Evolutionary conservation across 805 yeast genomes (phyloP), one percentile per base, ranked within the genome.

Genomic region (Wickerhamomyces silvicola): DNA sequence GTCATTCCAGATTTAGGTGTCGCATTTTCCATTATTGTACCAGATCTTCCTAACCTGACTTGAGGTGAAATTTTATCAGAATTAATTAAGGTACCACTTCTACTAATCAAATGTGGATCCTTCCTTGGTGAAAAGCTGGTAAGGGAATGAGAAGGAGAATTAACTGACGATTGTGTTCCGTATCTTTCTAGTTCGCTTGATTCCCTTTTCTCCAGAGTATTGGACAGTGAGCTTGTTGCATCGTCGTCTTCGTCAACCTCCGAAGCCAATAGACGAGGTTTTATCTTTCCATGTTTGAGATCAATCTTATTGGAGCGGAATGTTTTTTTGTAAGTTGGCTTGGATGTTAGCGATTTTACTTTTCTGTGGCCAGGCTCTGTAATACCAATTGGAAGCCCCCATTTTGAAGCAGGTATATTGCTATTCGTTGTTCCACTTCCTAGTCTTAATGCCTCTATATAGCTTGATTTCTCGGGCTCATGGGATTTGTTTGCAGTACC

Each of bases 241-340:
- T 46, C 51, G 16, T 75, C 84, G 21, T 65, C 72, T 33, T 80
- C 85, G 40, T 79, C 88, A 22, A 81, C 78, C 52, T 81, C 92
- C 16, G 81, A 72, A 2, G 88, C 90, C 38, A 82, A 61, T 56
- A 81, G 64, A 28, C 85, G 66, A 17, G 81, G 82, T 33, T 75
- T 68, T 36, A 73, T 61, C 48, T 64, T 75, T 6, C 81, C 81
- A 49, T 77, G 81, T 46, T 74, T 77, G 50, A 75, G 60, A 35
- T 75, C 80, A 15, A 58, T 52, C 35, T 56, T 56, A 22, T 38
- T 37, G 11, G 40, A 17, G 13, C 41, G 37, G 13, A 38, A 18
- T 3, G 40, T 37, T 30, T 41, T 43, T 38, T 38, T 37, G 26
- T 39, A 42, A 8, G 30, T 27, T 7, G 40, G 25, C 26, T 32